These are phyloP conservation scores for Pseudogymnoascus verrucosus DNA, from an alignment of 2,329 filamentous ascomycete species.

Conservation along the genomic window DNA sequence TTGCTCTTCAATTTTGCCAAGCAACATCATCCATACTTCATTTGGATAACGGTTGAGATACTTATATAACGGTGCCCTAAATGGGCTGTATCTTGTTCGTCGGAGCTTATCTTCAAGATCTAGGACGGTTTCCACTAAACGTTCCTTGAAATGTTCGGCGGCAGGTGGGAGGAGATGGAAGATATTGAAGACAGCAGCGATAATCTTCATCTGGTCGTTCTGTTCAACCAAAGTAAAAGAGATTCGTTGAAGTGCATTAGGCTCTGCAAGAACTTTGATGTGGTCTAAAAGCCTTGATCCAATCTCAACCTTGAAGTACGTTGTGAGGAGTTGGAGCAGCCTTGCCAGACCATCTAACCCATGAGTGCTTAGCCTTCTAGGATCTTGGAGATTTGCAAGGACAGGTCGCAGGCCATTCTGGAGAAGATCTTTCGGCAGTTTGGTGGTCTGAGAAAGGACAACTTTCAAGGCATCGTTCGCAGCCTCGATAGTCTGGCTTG, in stretches of 20 bases:
- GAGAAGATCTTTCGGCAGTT: conserved; percentile 88
- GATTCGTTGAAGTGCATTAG: conserved; percentile 71
- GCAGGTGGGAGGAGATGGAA: conserved; percentile 92
- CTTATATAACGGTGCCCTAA: conserved; percentile 80
- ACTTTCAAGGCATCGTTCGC: conserved; percentile 85
- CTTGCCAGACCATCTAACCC: conserved; percentile 87
- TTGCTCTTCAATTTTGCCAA: conserved; percentile 72
- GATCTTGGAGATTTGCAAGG: conserved; percentile 91
- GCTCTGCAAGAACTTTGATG: conserved; percentile 81
- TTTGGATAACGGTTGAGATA: conserved; percentile 90
- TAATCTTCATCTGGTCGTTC: conserved; percentile 84
- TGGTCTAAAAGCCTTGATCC: conserved; percentile 89
- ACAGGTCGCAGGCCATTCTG: conserved; percentile 92
- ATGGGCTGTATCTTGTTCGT: conserved; percentile 83
- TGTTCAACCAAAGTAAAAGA: conserved; percentile 95
- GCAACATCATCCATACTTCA: conserved; percentile 75
- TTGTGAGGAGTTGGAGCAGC: conserved; percentile 82
- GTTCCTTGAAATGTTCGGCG: conserved; percentile 83
- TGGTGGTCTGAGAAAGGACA: conserved; percentile 79
- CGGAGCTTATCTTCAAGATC: conserved; percentile 79
- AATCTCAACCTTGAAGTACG: conserved; percentile 99
- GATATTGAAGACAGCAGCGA: conserved; percentile 90
- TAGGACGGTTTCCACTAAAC: conserved; percentile 82
- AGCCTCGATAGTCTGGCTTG: conserved; percentile 83
- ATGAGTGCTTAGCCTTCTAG: conserved; percentile 79